Base-by-base conservation (phyloP, 495 filamentous ascomycete species). In the Penicillium ochrochloron region DNA sequence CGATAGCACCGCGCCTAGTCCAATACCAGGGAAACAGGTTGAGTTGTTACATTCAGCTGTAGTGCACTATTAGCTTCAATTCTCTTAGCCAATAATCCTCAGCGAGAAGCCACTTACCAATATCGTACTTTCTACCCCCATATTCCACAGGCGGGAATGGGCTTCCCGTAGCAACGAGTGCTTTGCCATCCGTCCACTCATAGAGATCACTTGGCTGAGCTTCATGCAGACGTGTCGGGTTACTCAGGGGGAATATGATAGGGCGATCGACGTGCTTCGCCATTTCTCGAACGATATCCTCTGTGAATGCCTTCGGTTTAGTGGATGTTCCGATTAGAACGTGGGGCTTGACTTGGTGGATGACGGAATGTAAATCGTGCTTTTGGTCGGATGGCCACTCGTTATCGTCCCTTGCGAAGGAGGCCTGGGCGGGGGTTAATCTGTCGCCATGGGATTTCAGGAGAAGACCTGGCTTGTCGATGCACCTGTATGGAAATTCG, bases 31-130 rank as follows among this genome's bases (percentile, higher is more conserved):
- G 78, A 95, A 96, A 27, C 87, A 87, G n/a, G 89, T 90, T 5
- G 89, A 90, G 76, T 96, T 96, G 77, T 97, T 97, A 80, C 93
- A 96, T 72, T 96, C 93, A 27, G 91, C 92, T 84, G 54, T 12
- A 12, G 25, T 21, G 46, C 8, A 9, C 42, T 53, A 21, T 61
- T 41, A 67, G 48, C 25, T 34, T 37, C n/a, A 62, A 12, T 46
- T 46, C 14, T 33, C 19, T 5, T 29, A 17, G 19, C 9, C 21
- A 10, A 37, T 21, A 33, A 15, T 33, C 14, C 9, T 2, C 2
- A n/a, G 2, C 7, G 9, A 3, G 33, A 25, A 27, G 4, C 7
- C 10, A 66, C 81, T 61, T 73, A 85, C 83, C 84, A 9, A 96
- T 81, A 41, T 92, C 86, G 37, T 89, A 83, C 59, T 86, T 83